Conservation (phyloP, 2,329 filamentous ascomycete genomes). For the Westerdykella ornata region DNA sequence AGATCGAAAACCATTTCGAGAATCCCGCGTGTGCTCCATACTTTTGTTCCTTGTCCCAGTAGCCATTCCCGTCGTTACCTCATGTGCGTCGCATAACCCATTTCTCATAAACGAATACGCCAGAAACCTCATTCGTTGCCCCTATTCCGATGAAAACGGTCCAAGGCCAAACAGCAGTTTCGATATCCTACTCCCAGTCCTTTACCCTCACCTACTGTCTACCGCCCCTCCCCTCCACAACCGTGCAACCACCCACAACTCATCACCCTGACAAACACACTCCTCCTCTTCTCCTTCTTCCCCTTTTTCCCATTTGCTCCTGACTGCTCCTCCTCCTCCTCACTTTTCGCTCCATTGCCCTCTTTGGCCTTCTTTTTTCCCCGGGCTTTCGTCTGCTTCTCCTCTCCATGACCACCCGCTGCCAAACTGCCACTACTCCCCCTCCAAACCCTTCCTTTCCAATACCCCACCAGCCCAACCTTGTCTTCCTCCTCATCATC, state of each 20-base stretch:
- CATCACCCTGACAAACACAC: slow-evolving; percentile 27
- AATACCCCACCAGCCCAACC: slow-evolving; percentile 23
- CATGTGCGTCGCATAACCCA: too few relatives aligned
- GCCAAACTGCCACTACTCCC: slow-evolving; percentile 11
- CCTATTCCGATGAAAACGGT: too few relatives aligned
- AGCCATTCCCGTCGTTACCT: too few relatives aligned
- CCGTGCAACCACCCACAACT: slow-evolving; percentile 23
- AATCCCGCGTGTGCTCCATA: too few relatives aligned
- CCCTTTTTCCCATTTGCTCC: slow-evolving; percentile 5
- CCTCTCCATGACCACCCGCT: slow-evolving; percentile 8
- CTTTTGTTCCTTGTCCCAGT: too few relatives aligned
- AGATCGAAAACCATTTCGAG: too few relatives aligned
- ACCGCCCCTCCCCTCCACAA: too few relatives aligned
- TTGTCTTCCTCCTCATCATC: slow-evolving; percentile 26
- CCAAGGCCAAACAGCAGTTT: too few relatives aligned
- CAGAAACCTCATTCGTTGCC: too few relatives aligned
- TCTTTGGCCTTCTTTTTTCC: slow-evolving; percentile 10
- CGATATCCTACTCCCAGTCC: too few relatives aligned
- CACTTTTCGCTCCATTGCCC: slow-evolving; percentile 6
- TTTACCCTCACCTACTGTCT: too few relatives aligned
- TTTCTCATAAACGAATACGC: too few relatives aligned
- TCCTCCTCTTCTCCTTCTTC: slow-evolving; percentile 14
- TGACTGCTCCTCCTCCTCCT: slow-evolving; percentile 6
- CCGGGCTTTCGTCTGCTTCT: not conserved
- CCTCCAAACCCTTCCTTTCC: slow-evolving; percentile 13